Base-by-base conservation (phyloP, 2,329 filamentous ascomycete species). In the Colletotrichum eleusines region DNA sequence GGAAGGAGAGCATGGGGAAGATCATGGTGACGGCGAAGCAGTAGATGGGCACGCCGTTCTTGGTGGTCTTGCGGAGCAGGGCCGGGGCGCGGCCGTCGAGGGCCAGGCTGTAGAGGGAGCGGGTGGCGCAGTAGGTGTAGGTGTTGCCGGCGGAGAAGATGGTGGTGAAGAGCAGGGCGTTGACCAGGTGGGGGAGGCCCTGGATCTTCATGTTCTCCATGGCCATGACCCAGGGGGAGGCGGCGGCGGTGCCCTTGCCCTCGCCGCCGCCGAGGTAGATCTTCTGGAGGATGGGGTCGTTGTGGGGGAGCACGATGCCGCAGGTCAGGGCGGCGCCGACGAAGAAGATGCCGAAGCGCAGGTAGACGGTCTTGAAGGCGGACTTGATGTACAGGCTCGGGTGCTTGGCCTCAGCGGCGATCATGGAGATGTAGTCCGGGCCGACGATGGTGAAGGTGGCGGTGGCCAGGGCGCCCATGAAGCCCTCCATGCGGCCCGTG, bases 401-500 rank as follows among this genome's bases (percentile, higher is more conserved):
- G 73, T 91, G 84, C 74, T 87, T 88, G 2, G 90, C 91, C 77
- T 92, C 90, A 53, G 89, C 89, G 1, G 89, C 89, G 0, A 90
- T 91, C 68, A 91, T 89, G 61, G 88, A 89, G 59, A 91, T 90
- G 42, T 86, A 88, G 77, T 91, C 89, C 2, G 88, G 90, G 63
- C 89, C 90, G 42, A 89, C 88, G 64, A 92, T 85, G 35, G 87
- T 88, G 78, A 91, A 92, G 66, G 84, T 84, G n/a, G 89, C 90
- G 72, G 88, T 87, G 77, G 92, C 92, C 57, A 93, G 80, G 67
- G 89, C 90, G 68, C 88, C 87, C 42, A 93, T 82, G 77, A 94
- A 93, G 3, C 92, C 92, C 28, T 94, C 84, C 75, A 92, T 94
- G 59, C 86, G 86, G 44, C 92, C 93, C 0, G 92, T 82, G 50